phyloP scores from a whole-genome alignment of 768 basidiomycete genomes.

The Hydnomerulius pinastri region DNA sequence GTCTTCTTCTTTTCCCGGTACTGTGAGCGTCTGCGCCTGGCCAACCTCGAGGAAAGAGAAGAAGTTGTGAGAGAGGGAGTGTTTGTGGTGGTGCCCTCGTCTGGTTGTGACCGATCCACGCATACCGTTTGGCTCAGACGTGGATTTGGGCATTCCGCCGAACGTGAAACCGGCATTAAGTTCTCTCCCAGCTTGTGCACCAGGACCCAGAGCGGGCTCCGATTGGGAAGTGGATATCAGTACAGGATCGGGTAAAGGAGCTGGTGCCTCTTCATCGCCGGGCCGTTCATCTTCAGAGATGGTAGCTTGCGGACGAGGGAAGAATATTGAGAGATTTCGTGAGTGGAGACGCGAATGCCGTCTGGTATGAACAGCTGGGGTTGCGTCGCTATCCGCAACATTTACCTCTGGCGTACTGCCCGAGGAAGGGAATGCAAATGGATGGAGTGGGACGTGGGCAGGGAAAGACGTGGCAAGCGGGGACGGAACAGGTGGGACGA shows the following conservation, averaged over 20 bases:
- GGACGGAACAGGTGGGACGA: conserved; percentile 26
- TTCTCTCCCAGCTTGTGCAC: conserved; percentile 39
- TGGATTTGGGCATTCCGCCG: conserved; percentile 47
- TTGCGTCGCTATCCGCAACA: conserved; percentile 12
- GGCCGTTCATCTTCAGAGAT: conserved; percentile 68
- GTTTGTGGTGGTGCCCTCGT: conserved; percentile 88
- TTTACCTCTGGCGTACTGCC: conserved; percentile 19
- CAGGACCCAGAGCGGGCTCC: conserved; percentile 20
- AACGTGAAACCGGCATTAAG: conserved; percentile 63
- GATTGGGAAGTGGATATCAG: conserved; percentile 44
- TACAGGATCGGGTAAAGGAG: conserved; percentile 44
- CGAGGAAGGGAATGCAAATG: conserved; percentile 22
- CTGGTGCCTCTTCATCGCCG: conserved; percentile 48
- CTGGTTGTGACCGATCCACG: conserved; percentile 26
- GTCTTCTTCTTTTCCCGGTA: conserved; percentile 30
- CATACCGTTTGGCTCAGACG: conserved; percentile 20
- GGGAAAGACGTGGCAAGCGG: conserved; percentile 31
- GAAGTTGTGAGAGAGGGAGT: conserved; percentile 92
- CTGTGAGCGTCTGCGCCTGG: conserved; percentile 2
- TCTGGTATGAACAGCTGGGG: conserved; percentile 28
- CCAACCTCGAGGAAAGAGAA: conserved; percentile 94
- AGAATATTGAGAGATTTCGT: conserved; percentile 89
- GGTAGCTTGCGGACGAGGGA: conserved; percentile 67
- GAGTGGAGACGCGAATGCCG: conserved; percentile 80
- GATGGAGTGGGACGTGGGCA: conserved; percentile 23